Conservation (phyloP, 371 early-diverging fungal species). For the Sporodiniella umbellata region DNA sequence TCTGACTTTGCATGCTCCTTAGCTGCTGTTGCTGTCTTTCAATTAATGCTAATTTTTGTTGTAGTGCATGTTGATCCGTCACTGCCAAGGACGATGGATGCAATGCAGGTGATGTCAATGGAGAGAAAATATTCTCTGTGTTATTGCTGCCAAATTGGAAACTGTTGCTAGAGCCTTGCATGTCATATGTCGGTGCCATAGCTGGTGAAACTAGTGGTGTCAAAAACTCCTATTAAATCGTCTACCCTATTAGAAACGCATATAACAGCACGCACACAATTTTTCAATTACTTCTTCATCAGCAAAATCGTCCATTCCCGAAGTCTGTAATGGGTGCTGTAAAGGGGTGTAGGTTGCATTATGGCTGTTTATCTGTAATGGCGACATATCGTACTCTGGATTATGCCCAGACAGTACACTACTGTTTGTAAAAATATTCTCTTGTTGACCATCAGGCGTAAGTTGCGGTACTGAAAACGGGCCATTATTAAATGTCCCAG, state of each 20-base stretch:
- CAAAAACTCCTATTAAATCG: conserved; percentile 46
- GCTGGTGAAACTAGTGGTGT: conserved; percentile 74
- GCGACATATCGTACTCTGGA: conserved; percentile 44
- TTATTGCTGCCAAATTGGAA: conserved; percentile 22
- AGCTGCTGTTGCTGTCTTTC: conserved; percentile 52
- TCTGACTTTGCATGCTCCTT: conserved; percentile 26
- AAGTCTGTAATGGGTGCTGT: conserved; percentile 10
- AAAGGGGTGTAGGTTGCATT: conserved; percentile 19
- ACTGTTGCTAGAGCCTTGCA: conserved; percentile 12
- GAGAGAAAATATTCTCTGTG: conserved; percentile 47
- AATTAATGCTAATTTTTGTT: conserved; percentile 43
- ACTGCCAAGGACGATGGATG: conserved; percentile 40
- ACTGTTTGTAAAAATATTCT: conserved; percentile 28
- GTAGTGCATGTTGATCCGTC: conserved; percentile 17
- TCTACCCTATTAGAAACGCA: too few species aligned
- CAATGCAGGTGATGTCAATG: conserved; percentile 69
- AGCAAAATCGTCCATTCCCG: conserved; percentile 10
- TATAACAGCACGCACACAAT: background rate
- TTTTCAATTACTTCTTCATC: conserved; percentile 41
- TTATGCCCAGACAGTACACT: conserved; percentile 34
- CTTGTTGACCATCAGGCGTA: conserved; percentile 34
- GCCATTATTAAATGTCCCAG: background rate
- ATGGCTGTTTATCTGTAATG: conserved; percentile 31
- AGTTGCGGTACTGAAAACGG: conserved; percentile 24
- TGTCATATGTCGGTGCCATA: conserved; percentile 59